These are phyloP conservation scores for Elongisporangium prolatum DNA, from an alignment of 352 stramenopile species.

Conservation along the genomic window DNA sequence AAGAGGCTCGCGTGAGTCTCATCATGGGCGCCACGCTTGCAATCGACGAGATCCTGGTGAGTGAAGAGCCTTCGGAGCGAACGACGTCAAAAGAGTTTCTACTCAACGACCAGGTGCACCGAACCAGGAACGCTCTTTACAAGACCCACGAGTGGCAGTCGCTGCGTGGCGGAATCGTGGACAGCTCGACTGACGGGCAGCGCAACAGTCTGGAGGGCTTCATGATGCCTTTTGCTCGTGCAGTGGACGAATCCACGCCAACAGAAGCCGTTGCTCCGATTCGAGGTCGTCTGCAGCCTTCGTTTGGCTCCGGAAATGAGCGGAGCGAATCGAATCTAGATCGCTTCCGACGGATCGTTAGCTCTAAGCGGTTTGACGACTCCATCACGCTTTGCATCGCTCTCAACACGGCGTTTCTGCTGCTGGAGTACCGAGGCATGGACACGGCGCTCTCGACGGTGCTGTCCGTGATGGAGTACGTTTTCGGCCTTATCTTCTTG, in stretches of 20 bases:
- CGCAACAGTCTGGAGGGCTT: conserved; percentile 30
- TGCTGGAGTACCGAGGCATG: conserved; percentile 72
- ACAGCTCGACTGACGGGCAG: conserved; percentile 19
- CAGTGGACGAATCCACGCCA: conserved; percentile 3
- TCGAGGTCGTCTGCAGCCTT: neutral
- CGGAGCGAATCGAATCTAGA: conserved; percentile 3
- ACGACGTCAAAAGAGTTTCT: conserved; percentile 12
- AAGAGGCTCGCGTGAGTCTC: conserved; percentile 74
- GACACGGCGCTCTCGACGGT: conserved; percentile 16
- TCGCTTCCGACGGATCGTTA: conserved; percentile 40
- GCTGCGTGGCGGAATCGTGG: conserved; percentile 52
- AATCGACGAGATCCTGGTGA: conserved; percentile 40
- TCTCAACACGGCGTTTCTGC: conserved; percentile 57
- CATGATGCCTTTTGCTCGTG: conserved; percentile 20
- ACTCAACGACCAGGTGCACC: conserved; percentile 8
- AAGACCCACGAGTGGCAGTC: conserved; percentile 45
- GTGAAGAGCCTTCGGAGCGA: conserved; percentile 15
- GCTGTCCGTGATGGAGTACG: conserved; percentile 59
- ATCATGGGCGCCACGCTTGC: conserved; percentile 80
- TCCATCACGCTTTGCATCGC: conserved; percentile 65
- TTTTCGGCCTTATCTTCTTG: conserved; percentile 62
- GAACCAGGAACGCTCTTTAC: conserved; percentile 13
- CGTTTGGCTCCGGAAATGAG: neutral
- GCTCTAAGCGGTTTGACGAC: conserved; percentile 75
- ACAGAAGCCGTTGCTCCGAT: neutral